Base-by-base conservation (phyloP, 345 rosid species). In the Gossypium ekmanianum region DNA sequence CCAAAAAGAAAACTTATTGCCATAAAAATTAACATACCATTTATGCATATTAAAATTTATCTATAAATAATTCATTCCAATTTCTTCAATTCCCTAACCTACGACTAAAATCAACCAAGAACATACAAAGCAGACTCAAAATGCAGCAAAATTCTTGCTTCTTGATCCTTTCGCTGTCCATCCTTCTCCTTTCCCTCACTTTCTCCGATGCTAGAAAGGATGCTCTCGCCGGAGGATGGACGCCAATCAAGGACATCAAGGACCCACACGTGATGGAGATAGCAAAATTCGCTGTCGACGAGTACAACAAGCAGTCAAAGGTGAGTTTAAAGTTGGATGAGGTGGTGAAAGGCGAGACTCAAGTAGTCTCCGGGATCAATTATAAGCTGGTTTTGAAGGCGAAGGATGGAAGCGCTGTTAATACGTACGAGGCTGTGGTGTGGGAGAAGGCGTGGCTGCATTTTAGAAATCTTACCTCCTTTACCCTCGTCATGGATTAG, bases 281-380 rank as follows among this genome's bases (percentile, higher is more conserved):
- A 64, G 97, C 76, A 1, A 55, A 77, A 61, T 83, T 81, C 54
- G 84, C 88, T 9, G 81, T 87, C 9, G 3, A 34, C 11, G 83
- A 82, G 71, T 66, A 88, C 80, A 87, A 87, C 86, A 79, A 82
- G 55, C 56, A 43, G 20, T 14, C 82, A 0, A 81, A 79, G 34
- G 10, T 45, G 18, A 16, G 12, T 22, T 63, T 91, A 54, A 72
- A 48, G 78, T 76, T 73, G 54, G 50, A 22, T 67, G 72, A 48
- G 44, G 76, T 90, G 14, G 76, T 79, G 11, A 34, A 54, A 24
- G 92, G 92, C 22, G 84, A 83, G 67, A 10, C 26, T 1, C 87
- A 92, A 79, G 84, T 85, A 13, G 90, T 90, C 0, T 6, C 81
- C 0, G 97, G 94, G 2, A 80, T 0, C 1, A 90, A 85, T 48